phyloP scores from a whole-genome alignment of 805 yeast genomes.

The Zygotorulaspora sp. region DNA sequence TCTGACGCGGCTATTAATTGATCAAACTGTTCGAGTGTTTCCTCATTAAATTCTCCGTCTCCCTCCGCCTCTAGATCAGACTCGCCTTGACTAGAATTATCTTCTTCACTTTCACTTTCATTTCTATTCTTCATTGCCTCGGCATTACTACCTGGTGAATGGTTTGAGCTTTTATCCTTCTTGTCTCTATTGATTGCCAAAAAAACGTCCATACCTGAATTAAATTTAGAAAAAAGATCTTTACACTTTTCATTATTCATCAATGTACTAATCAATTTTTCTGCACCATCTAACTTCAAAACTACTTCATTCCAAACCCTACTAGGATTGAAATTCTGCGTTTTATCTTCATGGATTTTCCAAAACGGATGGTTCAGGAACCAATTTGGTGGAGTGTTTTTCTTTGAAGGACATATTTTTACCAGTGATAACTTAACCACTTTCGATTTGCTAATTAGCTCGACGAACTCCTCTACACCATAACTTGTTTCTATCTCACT shows the following conservation, averaged over 20 bases:
- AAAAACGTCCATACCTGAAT: constrained; percentile 37
- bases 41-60: constrained; percentile 25
- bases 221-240: constrained; percentile 41
- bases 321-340: constrained; percentile 42
- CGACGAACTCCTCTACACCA: constrained; percentile 20
- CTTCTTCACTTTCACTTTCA: constrained; percentile 20
- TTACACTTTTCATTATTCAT: constrained; percentile 46
- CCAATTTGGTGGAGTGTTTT: constrained; percentile 24
- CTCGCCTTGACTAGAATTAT: constrained; percentile 20
- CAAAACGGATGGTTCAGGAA: constrained; percentile 24
- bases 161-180: constrained; percentile 10
- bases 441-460: constrained; percentile 26
- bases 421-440: constrained; percentile 23
- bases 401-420: constrained; percentile 20
- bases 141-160: too few species aligned
- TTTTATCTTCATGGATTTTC: constrained; percentile 30
- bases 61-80: constrained; percentile 16
- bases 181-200: constrained; percentile 32
- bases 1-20: constrained; percentile 38
- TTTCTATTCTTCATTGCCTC: constrained; percentile 5
- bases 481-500: constrained; percentile 7
- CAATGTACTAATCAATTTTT: constrained; percentile 38
- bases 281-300: constrained; percentile 22
- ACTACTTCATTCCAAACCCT: constrained; percentile 39
- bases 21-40: constrained; percentile 35